These are phyloP conservation scores for Backusella westeae DNA, from an alignment of 192 early-diverging fungal genomes.

Conservation along the genomic window DNA sequence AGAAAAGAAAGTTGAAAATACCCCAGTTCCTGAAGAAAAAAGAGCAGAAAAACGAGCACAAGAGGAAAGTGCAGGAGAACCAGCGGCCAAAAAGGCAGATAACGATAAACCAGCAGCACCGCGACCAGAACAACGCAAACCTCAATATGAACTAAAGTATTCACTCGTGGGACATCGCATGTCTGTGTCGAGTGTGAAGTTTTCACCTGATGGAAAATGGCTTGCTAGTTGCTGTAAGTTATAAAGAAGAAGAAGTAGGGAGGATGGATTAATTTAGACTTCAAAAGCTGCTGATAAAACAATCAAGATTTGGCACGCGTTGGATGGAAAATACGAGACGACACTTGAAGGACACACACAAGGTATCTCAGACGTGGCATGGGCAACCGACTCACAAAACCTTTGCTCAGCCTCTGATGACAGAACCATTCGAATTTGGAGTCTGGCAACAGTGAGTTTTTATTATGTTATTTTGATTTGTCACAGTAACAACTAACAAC, in stretches of 20 bases:
- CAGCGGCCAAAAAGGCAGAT: not conserved
- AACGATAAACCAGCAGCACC: slow-evolving; percentile 11
- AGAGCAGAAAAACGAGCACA: slow-evolving; percentile 1
- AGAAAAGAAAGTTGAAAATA: not conserved
- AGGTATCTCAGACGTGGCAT: slow-evolving; percentile 95
- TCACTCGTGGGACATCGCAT: slow-evolving; percentile 93
- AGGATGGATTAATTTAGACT: not conserved
- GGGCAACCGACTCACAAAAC: slow-evolving; percentile 88
- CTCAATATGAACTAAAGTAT: slow-evolving; percentile 85
- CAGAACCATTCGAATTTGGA: slow-evolving; percentile 93
- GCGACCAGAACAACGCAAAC: slow-evolving; percentile 42
- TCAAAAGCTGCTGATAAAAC: slow-evolving; percentile 91
- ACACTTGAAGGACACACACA: slow-evolving; percentile 88
- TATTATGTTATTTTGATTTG: slow-evolving; percentile 15
- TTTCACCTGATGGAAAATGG: slow-evolving; percentile 97
- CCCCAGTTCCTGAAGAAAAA: not conserved
- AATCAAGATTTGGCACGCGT: slow-evolving; percentile 90
- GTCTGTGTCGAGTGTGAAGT: slow-evolving; percentile 93
- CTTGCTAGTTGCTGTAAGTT: slow-evolving; percentile 84
- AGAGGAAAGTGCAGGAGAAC: not conserved
- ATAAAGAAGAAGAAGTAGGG: not conserved
- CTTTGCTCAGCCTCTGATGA: slow-evolving; percentile 95
- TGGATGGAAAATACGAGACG: slow-evolving; percentile 77
- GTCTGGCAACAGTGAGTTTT: slow-evolving; percentile 65
- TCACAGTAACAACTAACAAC: not conserved